Evolutionary conservation across 805 yeast genomes (phyloP), one percentile per base, ranked within the genome.

Genomic region (Pichia exigua): DNA sequence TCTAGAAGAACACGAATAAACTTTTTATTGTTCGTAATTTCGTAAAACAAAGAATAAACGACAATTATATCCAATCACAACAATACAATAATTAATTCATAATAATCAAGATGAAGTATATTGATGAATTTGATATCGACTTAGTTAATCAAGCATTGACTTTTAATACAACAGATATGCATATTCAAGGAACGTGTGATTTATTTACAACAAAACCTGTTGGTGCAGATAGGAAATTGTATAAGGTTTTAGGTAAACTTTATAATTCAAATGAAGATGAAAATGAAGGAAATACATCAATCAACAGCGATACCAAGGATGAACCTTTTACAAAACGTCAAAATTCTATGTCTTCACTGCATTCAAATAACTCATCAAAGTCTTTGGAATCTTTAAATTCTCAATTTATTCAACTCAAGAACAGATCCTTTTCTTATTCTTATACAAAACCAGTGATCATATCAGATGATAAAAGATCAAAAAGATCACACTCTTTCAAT

Each of bases 141-240:
- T 76, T 85, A 59, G 85, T 94, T 40, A 90, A 90, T 63, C 95
- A 90, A 62, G 86, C 88, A 50, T 78, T 94, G 51, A 82, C 83
- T 57, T 89, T 88, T 58, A 87, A 83, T 57, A 82, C 90, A 4
- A 74, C 79, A 1, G 95, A 86, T 59, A 80, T 86, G 61, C 83
- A 77, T 59, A 81, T 94, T 41, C 78, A 79, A 51, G 98, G 97
- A 13, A 90, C 95, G 26, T 84, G 96, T 65, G 99, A 94, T 64
- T 76, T 94, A 46, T 94, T 89, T 63, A 87, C 98, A 1, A 94
- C 99, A 2, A 94, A 92, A 62, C 90, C 97, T 1, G 88, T 91
- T 24, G 88, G 94, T 1, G 77, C 92, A 1, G 99, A 94, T 67
- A 78, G 90, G 59, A 91, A 91, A 67, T 76, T 92, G 28, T 89